phyloP scores from a whole-genome alignment of 169 alveolate species.

The Plasmodium gaboni region DNA sequence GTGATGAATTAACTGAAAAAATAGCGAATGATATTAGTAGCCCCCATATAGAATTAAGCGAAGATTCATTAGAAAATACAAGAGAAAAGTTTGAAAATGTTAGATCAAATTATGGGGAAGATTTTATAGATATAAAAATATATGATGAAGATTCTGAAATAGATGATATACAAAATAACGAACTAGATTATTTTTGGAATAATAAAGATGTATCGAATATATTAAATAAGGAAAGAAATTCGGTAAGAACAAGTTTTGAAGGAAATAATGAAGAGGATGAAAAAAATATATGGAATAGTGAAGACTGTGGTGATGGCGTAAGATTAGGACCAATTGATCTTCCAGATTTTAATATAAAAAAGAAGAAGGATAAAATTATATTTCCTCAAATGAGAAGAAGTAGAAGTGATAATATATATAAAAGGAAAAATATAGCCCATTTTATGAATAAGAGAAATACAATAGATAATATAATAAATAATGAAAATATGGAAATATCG shows the following conservation, averaged over 20 bases:
- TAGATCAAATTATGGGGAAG: conserved; percentile 16
- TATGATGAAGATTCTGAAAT: conserved; percentile 68
- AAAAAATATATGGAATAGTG: conserved; percentile 1
- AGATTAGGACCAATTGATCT: background rate
- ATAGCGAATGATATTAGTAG: too few species aligned
- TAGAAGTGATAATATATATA: conserved; percentile 1
- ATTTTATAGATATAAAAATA: conserved; percentile 56
- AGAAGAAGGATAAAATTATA: conserved; percentile 3
- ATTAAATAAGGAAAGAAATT: conserved; percentile 2
- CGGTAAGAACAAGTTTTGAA: conserved; percentile 17
- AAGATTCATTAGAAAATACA: background rate
- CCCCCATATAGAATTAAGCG: too few species aligned
- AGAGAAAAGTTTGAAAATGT: background rate
- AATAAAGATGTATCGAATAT: conserved; percentile 56
- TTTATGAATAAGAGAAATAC: conserved; percentile 11
- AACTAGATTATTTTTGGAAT: conserved; percentile 44
- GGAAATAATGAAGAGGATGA: background rate
- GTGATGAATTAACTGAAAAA: too few species aligned
- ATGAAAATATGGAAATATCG: background rate
- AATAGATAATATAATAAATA: background rate
- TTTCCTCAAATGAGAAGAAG: conserved; percentile 15
- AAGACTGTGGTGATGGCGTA: background rate
- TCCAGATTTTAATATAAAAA: background rate
- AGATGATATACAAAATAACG: conserved; percentile 49
- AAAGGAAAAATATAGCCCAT: background rate